Conservation (phyloP, 768 basidiomycete species). For the Trametes cubensis region DNA sequence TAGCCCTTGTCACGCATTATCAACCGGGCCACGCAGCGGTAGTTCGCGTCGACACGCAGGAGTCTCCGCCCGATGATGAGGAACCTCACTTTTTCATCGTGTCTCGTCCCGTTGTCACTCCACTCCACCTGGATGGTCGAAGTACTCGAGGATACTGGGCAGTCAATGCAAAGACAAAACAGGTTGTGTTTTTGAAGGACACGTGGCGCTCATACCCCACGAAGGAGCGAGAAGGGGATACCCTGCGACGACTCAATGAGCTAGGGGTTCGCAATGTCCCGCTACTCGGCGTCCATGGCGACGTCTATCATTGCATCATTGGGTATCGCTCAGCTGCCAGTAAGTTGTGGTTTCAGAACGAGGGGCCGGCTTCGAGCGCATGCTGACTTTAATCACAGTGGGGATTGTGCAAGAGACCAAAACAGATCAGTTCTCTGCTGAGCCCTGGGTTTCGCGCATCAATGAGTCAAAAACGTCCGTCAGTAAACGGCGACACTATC, state of each 20-base stretch:
- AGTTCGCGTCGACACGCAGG: neutral
- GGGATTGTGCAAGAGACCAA: neutral
- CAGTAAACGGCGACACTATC: neutral
- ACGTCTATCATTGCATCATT: neutral
- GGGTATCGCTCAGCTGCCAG: neutral
- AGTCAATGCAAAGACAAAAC: neutral
- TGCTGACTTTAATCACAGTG: too few species aligned
- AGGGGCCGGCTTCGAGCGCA: too few species aligned
- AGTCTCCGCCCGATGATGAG: neutral
- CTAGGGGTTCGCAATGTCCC: slow-evolving; percentile 12
- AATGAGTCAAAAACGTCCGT: neutral
- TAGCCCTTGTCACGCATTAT: slow-evolving; percentile 13
- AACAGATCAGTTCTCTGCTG: neutral
- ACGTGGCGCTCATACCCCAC: neutral
- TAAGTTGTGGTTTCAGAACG: neutral
- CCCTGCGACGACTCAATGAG: neutral
- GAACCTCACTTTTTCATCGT: neutral
- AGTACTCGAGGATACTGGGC: slow-evolving; percentile 20
- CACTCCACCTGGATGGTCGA: neutral
- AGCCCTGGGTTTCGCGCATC: neutral
- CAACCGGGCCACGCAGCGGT: neutral
- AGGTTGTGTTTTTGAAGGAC: slow-evolving; percentile 15
- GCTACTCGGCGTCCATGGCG: neutral
- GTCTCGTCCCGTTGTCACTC: slow-evolving; percentile 12
- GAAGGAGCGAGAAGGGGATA: slow-evolving; percentile 1